phyloP scores from a whole-genome alignment of 1,139 yeast genomes.

The Candida dubliniensis region DNA sequence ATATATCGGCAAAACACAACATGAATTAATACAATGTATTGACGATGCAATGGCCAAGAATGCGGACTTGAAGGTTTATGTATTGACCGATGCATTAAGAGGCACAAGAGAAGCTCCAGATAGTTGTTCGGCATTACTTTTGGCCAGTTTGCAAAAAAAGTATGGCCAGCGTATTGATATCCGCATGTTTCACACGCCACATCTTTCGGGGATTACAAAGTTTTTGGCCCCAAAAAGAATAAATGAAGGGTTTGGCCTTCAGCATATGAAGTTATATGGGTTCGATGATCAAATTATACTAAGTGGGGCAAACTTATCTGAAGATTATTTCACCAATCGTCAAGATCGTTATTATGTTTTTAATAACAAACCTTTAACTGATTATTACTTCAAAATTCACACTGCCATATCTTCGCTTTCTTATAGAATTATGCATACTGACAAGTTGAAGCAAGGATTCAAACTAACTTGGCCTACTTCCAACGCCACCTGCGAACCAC shows the following conservation, averaged over 20 bases:
- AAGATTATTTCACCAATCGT: conserved; percentile 92
- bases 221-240: conserved; percentile 73
- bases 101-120: conserved; percentile 93
- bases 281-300: conserved; percentile 86
- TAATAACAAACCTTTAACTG: conserved; percentile 54
- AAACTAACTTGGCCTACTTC: conserved; percentile 71
- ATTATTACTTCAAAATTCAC: conserved; percentile 74
- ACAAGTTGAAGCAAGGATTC: conserved; percentile 47
- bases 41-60: conserved; percentile 59
- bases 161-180: conserved; percentile 75
- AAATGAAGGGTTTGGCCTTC: conserved; percentile 91
- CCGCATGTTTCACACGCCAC: conserved; percentile 89
- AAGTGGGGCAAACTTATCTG: conserved; percentile 88
- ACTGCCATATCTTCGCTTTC: conserved; percentile 66
- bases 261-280: conserved; percentile 97
- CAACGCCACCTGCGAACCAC: conserved; percentile 76
- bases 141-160: conserved; percentile 65
- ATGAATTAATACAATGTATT: conserved; percentile 66
- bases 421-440: conserved; percentile 53
- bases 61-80: conserved; percentile 62
- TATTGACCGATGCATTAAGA: conserved; percentile 83
- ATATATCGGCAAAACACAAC: conserved; percentile 81
- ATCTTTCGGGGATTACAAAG: conserved; percentile 66
- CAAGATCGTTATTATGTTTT: conserved; percentile 90
- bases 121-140: conserved; percentile 71